Evolutionary conservation across 2,329 filamentous ascomycete species (phyloP).

Genomic region (Elsinoe necatrix): DNA sequence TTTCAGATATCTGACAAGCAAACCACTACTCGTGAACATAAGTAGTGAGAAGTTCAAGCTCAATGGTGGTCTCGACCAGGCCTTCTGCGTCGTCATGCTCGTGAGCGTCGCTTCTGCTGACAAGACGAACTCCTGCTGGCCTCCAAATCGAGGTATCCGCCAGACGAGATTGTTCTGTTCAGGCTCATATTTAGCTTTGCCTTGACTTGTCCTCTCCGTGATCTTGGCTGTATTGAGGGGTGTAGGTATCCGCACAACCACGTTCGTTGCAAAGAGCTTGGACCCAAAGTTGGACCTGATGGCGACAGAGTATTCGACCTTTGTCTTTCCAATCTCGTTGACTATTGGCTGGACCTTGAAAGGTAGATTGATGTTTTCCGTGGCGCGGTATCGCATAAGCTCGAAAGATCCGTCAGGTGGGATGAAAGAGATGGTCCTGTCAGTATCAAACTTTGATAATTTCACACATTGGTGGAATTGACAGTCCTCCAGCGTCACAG

Average conservation of each 20-base stretch:
- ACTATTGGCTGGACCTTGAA: constrained; percentile 99
- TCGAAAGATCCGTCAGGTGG: constrained; percentile 97
- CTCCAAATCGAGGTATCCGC: constrained; percentile 98
- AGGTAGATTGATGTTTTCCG: constrained; percentile 95
- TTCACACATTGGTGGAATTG: constrained; percentile 99
- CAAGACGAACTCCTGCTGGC: constrained; percentile 92
- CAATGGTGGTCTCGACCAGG: constrained; percentile 88
- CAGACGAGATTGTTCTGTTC: constrained; percentile 97
- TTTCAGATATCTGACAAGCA: constrained; percentile 90
- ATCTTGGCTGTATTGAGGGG: constrained; percentile 94
- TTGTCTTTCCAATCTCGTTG: constrained; percentile 91
- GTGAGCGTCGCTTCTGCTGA: constrained; percentile 89
- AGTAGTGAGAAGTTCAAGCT: constrained; percentile 86
- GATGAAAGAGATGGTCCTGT: constrained; percentile 93
- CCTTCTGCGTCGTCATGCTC: constrained; percentile 96
- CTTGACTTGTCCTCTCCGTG: constrained; percentile 84
- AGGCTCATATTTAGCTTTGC: constrained; percentile 97
- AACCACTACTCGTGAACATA: constrained; percentile 94
- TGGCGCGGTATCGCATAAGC: constrained; percentile 95
- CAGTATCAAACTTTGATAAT: constrained; percentile 90
- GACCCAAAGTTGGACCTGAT: constrained; percentile 94
- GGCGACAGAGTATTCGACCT: constrained; percentile 97
- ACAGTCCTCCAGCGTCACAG: constrained; percentile 92
- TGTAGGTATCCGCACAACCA: constrained; percentile 86
- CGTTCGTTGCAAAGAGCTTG: constrained; percentile 96